Evolutionary conservation across 1,139 yeast genomes (phyloP).

Genomic region (Tardiomyces digboiensis): DNA sequence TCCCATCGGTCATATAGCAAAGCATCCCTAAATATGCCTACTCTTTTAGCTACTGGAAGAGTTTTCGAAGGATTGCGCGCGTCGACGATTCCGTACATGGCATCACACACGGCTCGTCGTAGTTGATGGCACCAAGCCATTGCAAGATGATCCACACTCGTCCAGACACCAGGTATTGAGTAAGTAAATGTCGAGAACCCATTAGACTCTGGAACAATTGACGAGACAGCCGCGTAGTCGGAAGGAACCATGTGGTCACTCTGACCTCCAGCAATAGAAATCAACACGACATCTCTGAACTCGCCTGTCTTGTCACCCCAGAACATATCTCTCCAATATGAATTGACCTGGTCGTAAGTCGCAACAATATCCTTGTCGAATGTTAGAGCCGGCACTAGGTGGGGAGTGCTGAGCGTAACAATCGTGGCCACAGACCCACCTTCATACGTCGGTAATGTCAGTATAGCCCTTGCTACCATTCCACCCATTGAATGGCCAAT

Average conservation of each 20-base stretch:
- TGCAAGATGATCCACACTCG: slow-evolving; percentile 91
- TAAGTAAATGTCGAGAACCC: slow-evolving; percentile 83
- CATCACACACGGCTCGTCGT: slow-evolving; percentile 50
- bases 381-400: slow-evolving; percentile 88
- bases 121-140: slow-evolving; percentile 96
- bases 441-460: slow-evolving; percentile 66
- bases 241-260: slow-evolving; percentile 82
- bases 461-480: slow-evolving; percentile 70
- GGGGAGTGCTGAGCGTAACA: slow-evolving; percentile 86
- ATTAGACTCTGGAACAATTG: slow-evolving; percentile 57
- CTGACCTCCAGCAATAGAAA: slow-evolving; percentile 88
- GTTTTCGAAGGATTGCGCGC: slow-evolving; percentile 43
- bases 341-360: slow-evolving; percentile 65
- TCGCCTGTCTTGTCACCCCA: slow-evolving; percentile 18
- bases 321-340: slow-evolving; percentile 69
- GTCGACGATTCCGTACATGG: slow-evolving; percentile 54
- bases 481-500: slow-evolving; percentile 98
- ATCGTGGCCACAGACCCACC: slow-evolving; percentile 73
- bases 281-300: slow-evolving; percentile 24
- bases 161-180: slow-evolving; percentile 89
- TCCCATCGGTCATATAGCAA: slow-evolving; percentile 2
- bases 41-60: slow-evolving; percentile 39
- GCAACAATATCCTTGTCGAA: slow-evolving; percentile 82
- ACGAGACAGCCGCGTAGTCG: slow-evolving; percentile 76
- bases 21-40: slow-evolving; percentile 39